Percentiles rank a stretch among this genome's conserved stretches.
Conservation (phyloP, 164 flowering plant genomes). For the Chimonanthus praecox region DNA sequence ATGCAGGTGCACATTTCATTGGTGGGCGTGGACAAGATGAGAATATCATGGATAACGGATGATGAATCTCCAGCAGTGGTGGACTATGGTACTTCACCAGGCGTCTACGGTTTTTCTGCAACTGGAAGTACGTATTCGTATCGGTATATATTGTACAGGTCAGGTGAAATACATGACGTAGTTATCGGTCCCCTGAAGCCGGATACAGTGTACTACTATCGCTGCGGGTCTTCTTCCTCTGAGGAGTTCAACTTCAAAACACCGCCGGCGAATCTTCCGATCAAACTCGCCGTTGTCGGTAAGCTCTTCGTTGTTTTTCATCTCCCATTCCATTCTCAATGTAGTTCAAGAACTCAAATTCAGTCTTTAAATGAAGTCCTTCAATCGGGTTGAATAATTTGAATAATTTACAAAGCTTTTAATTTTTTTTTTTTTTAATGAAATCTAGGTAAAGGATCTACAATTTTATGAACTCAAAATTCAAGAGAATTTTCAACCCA, state of each 20-base stretch:
- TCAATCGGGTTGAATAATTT: no score
- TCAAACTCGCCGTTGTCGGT: constrained; percentile 56
- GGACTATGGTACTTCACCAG: constrained; percentile 46
- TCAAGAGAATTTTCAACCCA: no score
- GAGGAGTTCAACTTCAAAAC: constrained; percentile 50
- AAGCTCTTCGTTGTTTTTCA: background rate
- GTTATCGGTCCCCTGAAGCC: constrained; percentile 58
- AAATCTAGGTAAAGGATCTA: no score
- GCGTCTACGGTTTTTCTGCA: constrained; percentile 22
- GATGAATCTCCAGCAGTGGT: constrained; percentile 34
- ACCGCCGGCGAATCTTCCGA: constrained; percentile 57
- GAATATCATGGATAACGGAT: constrained; percentile 69
- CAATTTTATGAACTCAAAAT: no score
- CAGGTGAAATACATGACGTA: constrained; percentile 55
- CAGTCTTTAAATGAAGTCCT: no score
- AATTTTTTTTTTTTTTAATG: no score
- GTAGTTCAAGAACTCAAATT: no score
- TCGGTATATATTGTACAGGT: constrained; percentile 30
- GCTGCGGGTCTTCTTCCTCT: constrained; percentile 25
- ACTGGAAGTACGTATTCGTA: constrained; percentile 43
- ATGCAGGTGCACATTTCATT: constrained; percentile 71
- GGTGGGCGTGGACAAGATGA: constrained; percentile 64
- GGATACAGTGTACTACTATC: constrained; percentile 42
- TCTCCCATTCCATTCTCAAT: background rate
- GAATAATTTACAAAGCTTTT: no score